Evolutionary conservation across 1,139 yeast genomes (phyloP), one percentile per base, ranked within the genome.

Genomic region (Geotrichum australiense): DNA sequence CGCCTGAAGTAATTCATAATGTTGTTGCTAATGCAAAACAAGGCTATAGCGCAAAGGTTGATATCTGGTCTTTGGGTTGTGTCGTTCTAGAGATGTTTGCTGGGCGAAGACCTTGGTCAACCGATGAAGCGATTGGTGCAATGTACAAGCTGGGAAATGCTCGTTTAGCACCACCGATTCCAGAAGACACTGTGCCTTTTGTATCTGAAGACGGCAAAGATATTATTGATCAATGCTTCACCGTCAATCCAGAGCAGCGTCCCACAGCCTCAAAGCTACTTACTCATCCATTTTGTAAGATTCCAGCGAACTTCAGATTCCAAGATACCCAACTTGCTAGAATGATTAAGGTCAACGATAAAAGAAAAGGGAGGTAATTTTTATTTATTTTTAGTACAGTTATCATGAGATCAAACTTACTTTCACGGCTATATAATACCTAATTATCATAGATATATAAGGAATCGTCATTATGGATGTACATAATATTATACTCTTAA

Each of bases 1-100:
- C 99, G 0, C 99, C 99, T 0, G 99, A 93, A 59, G 96, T 93
- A 47, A 87, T 93, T 44, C 86, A 84, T 57, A 80, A 80, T 52
- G 78, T 77, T 28, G 78, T 77, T 4, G 79, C 74, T 54, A 83
- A 82, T 53, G 80, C 78, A 43, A 83, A 81, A 51, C 94, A 82
- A 58, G 97, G 97, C 0, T 93, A 93, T 59, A 85, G 94, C 65
- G 98, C 98, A 21, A 93, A 93, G 62, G 87, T 93, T 28, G 73
- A 68, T 44, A 63, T 73, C 55, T 62, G 81, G 80, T 59, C 97
- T 0, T 65, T 91, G 20, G 99, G 99, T 0, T 93, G 99, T 67
- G 96, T 91, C 33, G 94, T 93, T 11, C 62, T 93, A 42, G 98
- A 93, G 62, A 91, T 93, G 98, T 73, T 76, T 45, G 78, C 76